Evolutionary conservation across 192 early-diverging fungal genomes (phyloP).

Genomic region (Funneliformis mosseae): DNA sequence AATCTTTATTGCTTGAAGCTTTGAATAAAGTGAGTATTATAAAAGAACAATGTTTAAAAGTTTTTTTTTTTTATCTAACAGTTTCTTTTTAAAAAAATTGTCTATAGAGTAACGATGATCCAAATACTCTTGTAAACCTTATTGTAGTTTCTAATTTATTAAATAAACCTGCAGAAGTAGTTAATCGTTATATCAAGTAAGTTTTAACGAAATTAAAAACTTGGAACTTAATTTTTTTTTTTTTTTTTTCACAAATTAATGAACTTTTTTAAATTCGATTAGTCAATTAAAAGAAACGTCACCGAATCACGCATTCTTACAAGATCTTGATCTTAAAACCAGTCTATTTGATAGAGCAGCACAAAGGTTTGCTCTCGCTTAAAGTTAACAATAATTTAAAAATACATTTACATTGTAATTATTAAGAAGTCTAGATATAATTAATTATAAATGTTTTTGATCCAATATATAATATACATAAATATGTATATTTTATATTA

Average conservation of each 20-base stretch:
- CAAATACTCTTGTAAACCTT: conserved; percentile 88
- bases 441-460: too few species aligned
- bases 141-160: conserved; percentile 71
- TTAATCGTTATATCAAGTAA: conserved; percentile 67
- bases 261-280: background rate
- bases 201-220: background rate
- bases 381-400: background rate
- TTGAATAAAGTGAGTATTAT: conserved; percentile 57
- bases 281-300: conserved; percentile 75
- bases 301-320: conserved; percentile 78
- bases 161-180: conserved; percentile 69
- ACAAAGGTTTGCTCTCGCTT: conserved; percentile 51
- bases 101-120: conserved; percentile 62
- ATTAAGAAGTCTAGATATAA: too few species aligned
- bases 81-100: background rate
- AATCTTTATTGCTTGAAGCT: conserved; percentile 76
- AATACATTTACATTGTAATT: too few species aligned
- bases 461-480: too few species aligned
- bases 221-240: background rate
- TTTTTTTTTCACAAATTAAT: background rate
- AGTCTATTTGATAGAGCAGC: conserved; percentile 81
- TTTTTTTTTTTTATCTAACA: background rate
- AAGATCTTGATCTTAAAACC: conserved; percentile 76
- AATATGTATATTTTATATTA: too few species aligned
- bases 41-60: background rate